Evolutionary conservation across 192 early-diverging fungal genomes (phyloP), one percentile per base, ranked within the genome.

Genomic region (Coemansia sp.): DNA sequence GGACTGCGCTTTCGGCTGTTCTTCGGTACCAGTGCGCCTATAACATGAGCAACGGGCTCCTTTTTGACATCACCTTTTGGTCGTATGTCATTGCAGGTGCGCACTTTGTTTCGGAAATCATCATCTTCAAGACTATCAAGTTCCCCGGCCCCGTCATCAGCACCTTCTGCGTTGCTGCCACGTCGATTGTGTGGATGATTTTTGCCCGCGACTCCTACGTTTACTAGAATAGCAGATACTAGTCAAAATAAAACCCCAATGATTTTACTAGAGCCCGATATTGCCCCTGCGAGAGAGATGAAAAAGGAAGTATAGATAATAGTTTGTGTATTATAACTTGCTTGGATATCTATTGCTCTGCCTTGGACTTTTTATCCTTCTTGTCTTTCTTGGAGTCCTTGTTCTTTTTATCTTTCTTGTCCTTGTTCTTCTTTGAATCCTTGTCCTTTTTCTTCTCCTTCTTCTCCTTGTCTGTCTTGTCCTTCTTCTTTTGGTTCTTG

Each of bases 11-110:
- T 17, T 86, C 85, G 15, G 85, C 81, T 2, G 76, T 93, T 29
- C 69, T 97, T 44, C 86, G 94, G 22, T 78, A 93, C 54, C 87
- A 93, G 67, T 81, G 84, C 50, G 89, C 92, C 13, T 95, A 85
- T 58, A 85, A 95, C 73, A 82, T 97, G 50, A 63, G 75, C 54
- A 74, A 91, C 43, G 48, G 41, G 17, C 27, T 69, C 15, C n/a
- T 72, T 19, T 77, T 58, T 51, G 67, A 64, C 36, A 36, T 77
- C 18, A 57, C 72, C 9, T 69, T 86, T 35, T 83, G 82, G 79
- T 83, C 88, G 9, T 90, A 84, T 44, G 80, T 79, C 10, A 85
- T 87, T 54, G 88, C 85, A 4, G 80, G 80, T 55, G 41, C 76
- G 5, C 86, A 90, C 60, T 90, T 84, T 70, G 45, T 78, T 35